These are phyloP conservation scores for Pyronema domesticum DNA, from an alignment of 495 filamentous ascomycete species.

Conservation along the genomic window DNA sequence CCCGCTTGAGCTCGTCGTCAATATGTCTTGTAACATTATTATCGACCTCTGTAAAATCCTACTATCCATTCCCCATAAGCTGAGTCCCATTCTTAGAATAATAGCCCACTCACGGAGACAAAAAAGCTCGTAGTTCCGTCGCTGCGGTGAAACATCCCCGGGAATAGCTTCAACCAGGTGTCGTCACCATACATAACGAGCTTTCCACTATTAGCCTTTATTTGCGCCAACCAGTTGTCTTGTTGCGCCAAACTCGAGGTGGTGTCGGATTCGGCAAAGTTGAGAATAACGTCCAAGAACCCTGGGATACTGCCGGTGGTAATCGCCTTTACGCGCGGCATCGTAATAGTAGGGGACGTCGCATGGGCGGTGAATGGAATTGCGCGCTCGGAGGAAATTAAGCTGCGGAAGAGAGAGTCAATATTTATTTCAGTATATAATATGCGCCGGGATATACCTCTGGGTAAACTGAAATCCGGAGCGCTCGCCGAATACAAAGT, in stretches of 20 bases:
- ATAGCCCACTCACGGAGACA: constrained; percentile 59
- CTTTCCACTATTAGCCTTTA: constrained; percentile 56
- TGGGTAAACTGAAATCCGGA: constrained; percentile 86
- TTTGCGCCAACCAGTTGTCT: constrained; percentile 89
- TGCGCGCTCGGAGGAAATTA: constrained; percentile 66
- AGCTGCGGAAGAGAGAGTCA: constrained; percentile 30
- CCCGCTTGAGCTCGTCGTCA: constrained; percentile 46
- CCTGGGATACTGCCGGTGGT: constrained; percentile 93
- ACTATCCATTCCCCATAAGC: constrained; percentile 2
- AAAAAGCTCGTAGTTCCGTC: constrained; percentile 97
- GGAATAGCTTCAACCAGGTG: constrained; percentile 95
- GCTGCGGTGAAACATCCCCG: constrained; percentile 59
- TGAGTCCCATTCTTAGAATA: not conserved
- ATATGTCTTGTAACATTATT: constrained; percentile 92
- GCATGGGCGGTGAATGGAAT: constrained; percentile 92
- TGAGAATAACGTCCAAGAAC: constrained; percentile 91
- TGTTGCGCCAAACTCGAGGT: constrained; percentile 67
- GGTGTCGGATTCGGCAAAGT: constrained; percentile 87
- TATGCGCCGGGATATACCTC: constrained; percentile 37
- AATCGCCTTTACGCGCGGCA: constrained; percentile 94
- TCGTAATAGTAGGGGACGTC: constrained; percentile 90
- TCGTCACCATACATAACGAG: constrained; percentile 95
- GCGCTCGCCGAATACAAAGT: constrained; percentile 72
- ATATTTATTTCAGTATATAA: constrained; percentile 4
- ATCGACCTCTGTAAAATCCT: constrained; percentile 98